Base-by-base conservation (phyloP, 2,329 filamentous ascomycete species). In the Colletotrichum brevisporum region DNA sequence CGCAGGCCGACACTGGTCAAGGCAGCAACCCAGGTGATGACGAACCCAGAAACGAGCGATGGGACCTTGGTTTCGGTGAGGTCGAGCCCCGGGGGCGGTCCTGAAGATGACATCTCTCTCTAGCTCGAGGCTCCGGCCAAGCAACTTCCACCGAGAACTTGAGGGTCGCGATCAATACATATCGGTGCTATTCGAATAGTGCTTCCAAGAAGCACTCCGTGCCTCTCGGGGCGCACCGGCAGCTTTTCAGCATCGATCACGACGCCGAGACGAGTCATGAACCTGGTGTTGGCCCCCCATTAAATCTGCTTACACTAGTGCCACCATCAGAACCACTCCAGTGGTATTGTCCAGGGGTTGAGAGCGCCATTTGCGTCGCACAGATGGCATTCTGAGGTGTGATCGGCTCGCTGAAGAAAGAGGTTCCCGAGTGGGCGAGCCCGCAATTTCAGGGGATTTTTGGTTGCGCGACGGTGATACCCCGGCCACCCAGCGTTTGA, bases 41-140 rank as follows among this genome's bases (percentile, higher is more conserved):
- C 45, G 45, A 48, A 48, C n/a, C 45, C 45, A n/a, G 45, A 48
- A 6, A 48, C 18, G 9, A 48, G 45, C 15, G 45, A 48, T 1
- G 45, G 45, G 10, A 48, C 45, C n/a, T 48, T 48, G 45, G 16
- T 48, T n/a, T 48, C 45, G n/a, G 45, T 48, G 45, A 48, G 45
- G 18, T 48, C 45, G 4, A 48, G 45, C 45, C 45, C 45, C 45
- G 9, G 15, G 18, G 45, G 45, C 9, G 45, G 18, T 2, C 45
- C 18, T 21, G 45, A 9, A 18, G n/a, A n/a, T 12, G 18, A 48
- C 45, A 48, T 48, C 4, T n/a, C 45, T 48, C 27, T 36, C 27
- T 9, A 36, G 31, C 8, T 36, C 31, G 31, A n/a, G 45, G 18
- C n/a, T 24, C 18, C 18, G n/a, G 13, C 41, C 16, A 43, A 43